Evolutionary conservation across 179 eudicot species (phyloP).

Genomic region (Silene noctiflora): DNA sequence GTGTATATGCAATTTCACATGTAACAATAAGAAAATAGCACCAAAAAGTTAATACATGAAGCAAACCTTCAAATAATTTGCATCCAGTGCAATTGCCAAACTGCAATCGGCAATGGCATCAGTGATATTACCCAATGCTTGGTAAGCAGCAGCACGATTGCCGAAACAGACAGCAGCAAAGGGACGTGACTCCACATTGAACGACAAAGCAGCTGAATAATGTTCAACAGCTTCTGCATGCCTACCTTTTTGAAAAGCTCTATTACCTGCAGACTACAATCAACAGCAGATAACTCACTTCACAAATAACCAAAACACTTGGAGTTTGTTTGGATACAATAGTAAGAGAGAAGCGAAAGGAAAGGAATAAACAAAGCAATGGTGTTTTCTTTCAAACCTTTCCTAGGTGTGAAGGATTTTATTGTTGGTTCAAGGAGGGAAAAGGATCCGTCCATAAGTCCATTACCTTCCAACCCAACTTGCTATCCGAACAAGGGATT

Average conservation of each 20-base stretch:
- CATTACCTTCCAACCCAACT: no score
- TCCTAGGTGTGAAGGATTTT: no score
- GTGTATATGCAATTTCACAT: not conserved
- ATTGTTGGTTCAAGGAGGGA: no score
- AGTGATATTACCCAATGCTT: conserved; percentile 64
- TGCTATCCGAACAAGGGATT: no score
- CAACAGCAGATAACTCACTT: conserved; percentile 15
- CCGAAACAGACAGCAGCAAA: conserved; percentile 92
- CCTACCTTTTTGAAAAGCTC: conserved; percentile 70
- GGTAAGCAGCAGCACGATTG: conserved; percentile 95
- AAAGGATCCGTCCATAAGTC: no score
- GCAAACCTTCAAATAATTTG: conserved; percentile 51
- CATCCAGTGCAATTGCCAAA: conserved; percentile 79
- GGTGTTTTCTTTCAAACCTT: no score
- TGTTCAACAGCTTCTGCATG: conserved; percentile 83
- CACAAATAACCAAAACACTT: not conserved
- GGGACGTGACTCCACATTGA: conserved; percentile 65
- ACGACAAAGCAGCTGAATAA: conserved; percentile 75
- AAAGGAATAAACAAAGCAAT: no score
- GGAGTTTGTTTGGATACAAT: no score
- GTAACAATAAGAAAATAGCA: not conserved
- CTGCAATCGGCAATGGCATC: conserved; percentile 97
- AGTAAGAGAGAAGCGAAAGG: no score
- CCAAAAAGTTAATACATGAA: not conserved
- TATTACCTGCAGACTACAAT: conserved; percentile 76